Percentiles rank a stretch among this genome's conserved stretches.
Evolutionary conservation across 2,329 filamentous ascomycete genomes (phyloP).

Genomic region (Pezicula carpinea): DNA sequence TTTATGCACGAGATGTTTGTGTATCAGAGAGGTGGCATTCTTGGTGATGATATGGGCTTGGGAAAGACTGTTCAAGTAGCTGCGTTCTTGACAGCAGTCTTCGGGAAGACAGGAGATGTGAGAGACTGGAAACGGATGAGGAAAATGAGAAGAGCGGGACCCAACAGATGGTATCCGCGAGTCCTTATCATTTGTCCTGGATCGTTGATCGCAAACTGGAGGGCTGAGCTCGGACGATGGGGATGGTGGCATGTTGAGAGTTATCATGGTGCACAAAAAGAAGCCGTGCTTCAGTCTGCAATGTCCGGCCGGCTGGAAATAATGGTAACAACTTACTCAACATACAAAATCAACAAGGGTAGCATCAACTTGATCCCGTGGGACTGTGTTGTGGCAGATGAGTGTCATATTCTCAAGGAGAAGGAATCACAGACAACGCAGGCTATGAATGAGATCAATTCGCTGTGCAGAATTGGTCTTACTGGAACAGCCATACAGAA

Average conservation of each 20-base stretch:
- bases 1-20: constrained; percentile 89
- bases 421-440: constrained; percentile 70
- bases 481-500: constrained; percentile 98
- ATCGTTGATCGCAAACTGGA: constrained; percentile 87
- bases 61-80: constrained; percentile 97
- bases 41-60: constrained; percentile 93
- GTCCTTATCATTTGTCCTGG: constrained; percentile 86
- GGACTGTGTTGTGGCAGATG: constrained; percentile 93
- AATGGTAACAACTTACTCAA: constrained; percentile 90
- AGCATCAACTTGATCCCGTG: constrained; percentile 79
- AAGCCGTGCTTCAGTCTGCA: constrained; percentile 68
- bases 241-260: constrained; percentile 90
- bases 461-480: constrained; percentile 85
- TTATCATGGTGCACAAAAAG: constrained; percentile 74
- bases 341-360: constrained; percentile 74
- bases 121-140: constrained; percentile 83
- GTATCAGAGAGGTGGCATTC: constrained; percentile 78
- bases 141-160: constrained; percentile 62
- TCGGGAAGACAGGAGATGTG: constrained; percentile 89
- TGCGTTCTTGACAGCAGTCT: constrained; percentile 84
- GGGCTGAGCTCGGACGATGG: constrained; percentile 80
- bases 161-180: constrained; percentile 71
- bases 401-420: constrained; percentile 89
- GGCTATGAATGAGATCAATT: constrained; percentile 86
- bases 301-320: constrained; percentile 76